Base-by-base conservation (phyloP, 768 basidiomycete genomes). In the Pholiota microspora region DNA sequence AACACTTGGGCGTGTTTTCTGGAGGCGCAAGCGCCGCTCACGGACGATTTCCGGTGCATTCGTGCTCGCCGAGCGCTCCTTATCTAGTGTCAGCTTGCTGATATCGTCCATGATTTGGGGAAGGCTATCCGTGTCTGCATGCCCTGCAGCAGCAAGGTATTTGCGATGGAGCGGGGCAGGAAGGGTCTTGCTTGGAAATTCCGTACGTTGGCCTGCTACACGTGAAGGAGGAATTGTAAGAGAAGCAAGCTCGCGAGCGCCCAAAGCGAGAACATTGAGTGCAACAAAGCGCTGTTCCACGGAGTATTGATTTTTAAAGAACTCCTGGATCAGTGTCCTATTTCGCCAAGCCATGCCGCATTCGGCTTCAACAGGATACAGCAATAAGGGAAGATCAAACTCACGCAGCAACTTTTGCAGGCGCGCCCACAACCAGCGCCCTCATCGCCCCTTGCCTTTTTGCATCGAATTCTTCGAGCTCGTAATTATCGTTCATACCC, bases 251-350 rank as follows among this genome's bases (percentile, higher is more conserved):
- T 98, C 95, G 54, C 92, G 77, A 6, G 92, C 91, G 5, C 92
- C 92, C 29, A 94, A 69, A 0, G 91, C 92, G 9, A 99, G 74
- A 0, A 93, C 88, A 57, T 90, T 94, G 18, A 98, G 77, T 60
- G 94, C 92, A 8, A 84, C 81, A 57, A 83, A 89, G 7, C 95
- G 86, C 62, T 98, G 94, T 27, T 85, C 80, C 15, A 83, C 81
- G 0, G 97, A 95, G 69, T 96, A 97, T 59, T 96, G 92, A 45
- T 89, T 90, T 61, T 86, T 86, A 75, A 98, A 99, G 70, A 94
- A 95, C 64, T 97, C 92, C 66, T 96, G 93, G 49, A 92, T 85
- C 8, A 98, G 74, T 29, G 83, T 79, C 2, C 95, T 97, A 64
- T 8, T 51, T 44, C n/a, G n/a, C n/a, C n/a, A n/a, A n/a, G n/a